Percentiles rank a stretch among this genome's conserved stretches.
Conservation (phyloP, 352 stramenopile genomes). For the Pythium diclinum region DNA sequence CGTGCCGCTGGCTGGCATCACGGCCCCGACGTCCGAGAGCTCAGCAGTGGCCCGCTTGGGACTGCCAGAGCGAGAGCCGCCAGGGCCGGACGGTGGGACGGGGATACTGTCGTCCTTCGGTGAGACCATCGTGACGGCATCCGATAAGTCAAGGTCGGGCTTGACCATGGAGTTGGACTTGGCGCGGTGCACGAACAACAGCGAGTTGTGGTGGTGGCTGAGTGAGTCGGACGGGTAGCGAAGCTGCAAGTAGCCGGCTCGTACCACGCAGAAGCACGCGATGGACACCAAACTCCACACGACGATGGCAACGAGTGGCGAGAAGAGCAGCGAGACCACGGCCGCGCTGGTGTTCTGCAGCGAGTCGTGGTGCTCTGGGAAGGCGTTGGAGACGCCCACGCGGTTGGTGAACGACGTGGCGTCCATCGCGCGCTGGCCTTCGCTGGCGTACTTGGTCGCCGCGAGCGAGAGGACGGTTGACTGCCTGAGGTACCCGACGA, state of each 20-base stretch:
- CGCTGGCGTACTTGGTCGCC: conserved; percentile 8
- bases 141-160: conserved; percentile 13
- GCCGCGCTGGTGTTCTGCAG: conserved; percentile 19
- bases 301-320: conserved; percentile 11
- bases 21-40: neutral
- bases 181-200: conserved; percentile 13
- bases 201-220: conserved; percentile 15
- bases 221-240: conserved; percentile 10
- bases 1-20: conserved; percentile 16
- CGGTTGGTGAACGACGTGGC: conserved; percentile 13
- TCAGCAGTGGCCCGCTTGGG: conserved; percentile 3
- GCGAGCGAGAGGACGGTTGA: conserved; percentile 17
- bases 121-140: neutral
- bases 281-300: conserved; percentile 21
- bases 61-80: neutral
- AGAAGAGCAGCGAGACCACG: conserved; percentile 19
- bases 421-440: conserved; percentile 21
- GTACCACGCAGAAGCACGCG: conserved; percentile 3
- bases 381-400: conserved; percentile 20
- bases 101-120: neutral
- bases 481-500: conserved; percentile 16
- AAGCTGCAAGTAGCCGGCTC: conserved; percentile 14
- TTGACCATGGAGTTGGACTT: conserved; percentile 21
- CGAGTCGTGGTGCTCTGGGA: conserved; percentile 25
- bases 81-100: neutral